Percentiles rank a stretch among this genome's conserved stretches.
Conservation (phyloP, 1,284 basidiomycete genomes). For the Singerocomus inundabilis region DNA sequence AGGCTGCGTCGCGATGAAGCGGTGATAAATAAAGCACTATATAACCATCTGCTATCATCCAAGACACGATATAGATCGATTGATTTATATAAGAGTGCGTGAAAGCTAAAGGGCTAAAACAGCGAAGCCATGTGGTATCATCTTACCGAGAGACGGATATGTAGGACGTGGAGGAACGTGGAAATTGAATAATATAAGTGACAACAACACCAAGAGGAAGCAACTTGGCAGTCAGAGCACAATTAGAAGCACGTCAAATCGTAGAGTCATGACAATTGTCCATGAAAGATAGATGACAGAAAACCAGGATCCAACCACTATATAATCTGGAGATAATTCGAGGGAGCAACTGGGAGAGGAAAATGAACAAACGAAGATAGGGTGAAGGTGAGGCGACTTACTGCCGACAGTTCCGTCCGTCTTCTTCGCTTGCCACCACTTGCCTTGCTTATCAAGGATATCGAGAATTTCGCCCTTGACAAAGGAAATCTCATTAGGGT, state of each 20-base stretch:
- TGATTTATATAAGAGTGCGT: slow-evolving; percentile 4
- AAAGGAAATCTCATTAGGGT: slow-evolving; percentile 96
- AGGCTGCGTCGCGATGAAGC: background rate
- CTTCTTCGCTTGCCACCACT: slow-evolving; percentile 96
- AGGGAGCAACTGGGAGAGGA: slow-evolving; percentile 66
- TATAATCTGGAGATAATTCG: slow-evolving; percentile 78
- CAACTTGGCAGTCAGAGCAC: slow-evolving; percentile 19
- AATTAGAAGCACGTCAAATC: slow-evolving; percentile 35
- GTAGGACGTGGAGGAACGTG: slow-evolving; percentile 19
- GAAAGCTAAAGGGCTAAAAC: slow-evolving; percentile 16
- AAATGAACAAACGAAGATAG: slow-evolving; percentile 15
- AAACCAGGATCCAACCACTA: slow-evolving; percentile 29
- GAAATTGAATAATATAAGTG: slow-evolving; percentile 30
- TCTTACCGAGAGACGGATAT: slow-evolving; percentile 29
- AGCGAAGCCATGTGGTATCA: slow-evolving; percentile 32
- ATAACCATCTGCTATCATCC: slow-evolving; percentile 3
- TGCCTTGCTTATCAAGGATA: slow-evolving; percentile 90
- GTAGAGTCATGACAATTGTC: slow-evolving; percentile 23
- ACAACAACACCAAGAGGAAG: slow-evolving; percentile 28
- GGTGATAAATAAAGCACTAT: background rate
- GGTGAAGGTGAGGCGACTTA: slow-evolving; percentile 40
- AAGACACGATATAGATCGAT: slow-evolving; percentile 1
- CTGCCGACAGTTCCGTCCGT: slow-evolving; percentile 80
- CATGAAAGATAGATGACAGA: slow-evolving; percentile 15
- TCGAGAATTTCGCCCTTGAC: slow-evolving; percentile 92